A percentile compares a stretch with the other conserved stretches of the same genome.
Evolutionary conservation across 306 rosid species (phyloP).

Genomic region (Acacia acuminata): DNA sequence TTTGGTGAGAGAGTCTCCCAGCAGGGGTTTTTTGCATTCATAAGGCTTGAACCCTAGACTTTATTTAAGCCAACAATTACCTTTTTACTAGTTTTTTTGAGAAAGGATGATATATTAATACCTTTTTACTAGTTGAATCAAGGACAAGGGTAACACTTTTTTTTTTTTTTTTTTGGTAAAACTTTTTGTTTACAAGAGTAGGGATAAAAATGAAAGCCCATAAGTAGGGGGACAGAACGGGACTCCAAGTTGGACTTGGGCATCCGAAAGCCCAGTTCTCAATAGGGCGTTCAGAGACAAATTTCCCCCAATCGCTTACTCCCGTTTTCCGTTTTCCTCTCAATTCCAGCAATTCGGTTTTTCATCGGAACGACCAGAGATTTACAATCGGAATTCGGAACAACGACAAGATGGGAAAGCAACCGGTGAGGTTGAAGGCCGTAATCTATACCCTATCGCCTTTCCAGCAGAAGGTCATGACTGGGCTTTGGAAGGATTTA

Average conservation of each 20-base stretch:
- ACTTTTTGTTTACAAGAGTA: too few relatives aligned
- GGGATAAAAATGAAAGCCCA: background rate
- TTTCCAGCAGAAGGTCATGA: constrained; percentile 87
- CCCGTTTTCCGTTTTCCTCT: background rate
- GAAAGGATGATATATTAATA: too few relatives aligned
- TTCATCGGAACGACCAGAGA: background rate
- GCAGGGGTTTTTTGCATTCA: too few relatives aligned
- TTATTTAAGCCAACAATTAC: too few relatives aligned
- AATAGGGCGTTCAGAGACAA: background rate
- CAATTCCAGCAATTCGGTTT: background rate
- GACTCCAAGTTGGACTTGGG: background rate
- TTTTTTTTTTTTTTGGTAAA: too few relatives aligned
- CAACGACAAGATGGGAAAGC: constrained; percentile 61
- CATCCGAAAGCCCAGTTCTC: background rate
- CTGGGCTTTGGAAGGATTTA: constrained; percentile 81
- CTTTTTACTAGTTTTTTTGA: too few relatives aligned
- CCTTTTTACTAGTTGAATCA: too few relatives aligned
- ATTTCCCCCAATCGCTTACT: background rate
- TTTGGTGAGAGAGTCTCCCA: too few relatives aligned
- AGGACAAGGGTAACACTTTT: too few relatives aligned
- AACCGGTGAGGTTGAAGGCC: constrained; percentile 68
- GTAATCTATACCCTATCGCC: constrained; percentile 85
- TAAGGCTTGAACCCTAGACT: too few relatives aligned
- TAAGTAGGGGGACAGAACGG: background rate
- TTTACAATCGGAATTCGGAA: background rate